Base-by-base conservation (phyloP, 2,329 filamentous ascomycete species). In the Apiospora pterosperma region DNA sequence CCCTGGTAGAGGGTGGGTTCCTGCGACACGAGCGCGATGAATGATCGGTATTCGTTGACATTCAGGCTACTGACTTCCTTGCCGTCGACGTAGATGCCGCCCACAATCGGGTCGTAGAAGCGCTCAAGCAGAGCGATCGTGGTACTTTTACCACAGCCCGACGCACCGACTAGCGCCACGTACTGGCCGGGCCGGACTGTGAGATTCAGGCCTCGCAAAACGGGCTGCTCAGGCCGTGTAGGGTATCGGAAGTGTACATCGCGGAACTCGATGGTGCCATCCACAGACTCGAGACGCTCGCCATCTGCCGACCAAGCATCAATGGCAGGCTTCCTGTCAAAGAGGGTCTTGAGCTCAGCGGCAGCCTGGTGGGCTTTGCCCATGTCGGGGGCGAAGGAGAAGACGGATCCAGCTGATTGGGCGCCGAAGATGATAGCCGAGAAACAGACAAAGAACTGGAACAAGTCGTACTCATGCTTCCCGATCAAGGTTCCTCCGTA, bases 1-100 rank as follows among this genome's bases (percentile, higher is more conserved):
- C 95, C 96, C 76, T 97, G 93, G 78, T 97, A 99, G 0, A 99
- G 81, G 0, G 95, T 97, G 0, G 96, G 95, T 76, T 98, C 96
- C 75, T 98, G 96, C 38, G 91, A 93, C 16, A 99, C 95, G 11
- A 99, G 89, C 0, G 95, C 91, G 68, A 98, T 86, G 76, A 90
- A 88, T 21, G 85, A 89, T 62, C 96, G 90, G 79, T 97, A 97
- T 63, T 94, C 88, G 77, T 92, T 93, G 73, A 97, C 83, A 72
- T 97, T 95, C 60, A 97, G 82, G 12, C 83, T 84, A 66, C 88
- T 90, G 71, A 98, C 92, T 67, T 97, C 92, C 68, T 89, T 87
- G 64, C 89, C 92, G 72, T 98, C 95, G 21, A 98, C 84, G 65
- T 88, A 92, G 38, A 99, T 84, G 16, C 89, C 89, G 14, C 96